Evolutionary conservation across 768 basidiomycete species (phyloP).

Genomic region (Boletus sp.): DNA sequence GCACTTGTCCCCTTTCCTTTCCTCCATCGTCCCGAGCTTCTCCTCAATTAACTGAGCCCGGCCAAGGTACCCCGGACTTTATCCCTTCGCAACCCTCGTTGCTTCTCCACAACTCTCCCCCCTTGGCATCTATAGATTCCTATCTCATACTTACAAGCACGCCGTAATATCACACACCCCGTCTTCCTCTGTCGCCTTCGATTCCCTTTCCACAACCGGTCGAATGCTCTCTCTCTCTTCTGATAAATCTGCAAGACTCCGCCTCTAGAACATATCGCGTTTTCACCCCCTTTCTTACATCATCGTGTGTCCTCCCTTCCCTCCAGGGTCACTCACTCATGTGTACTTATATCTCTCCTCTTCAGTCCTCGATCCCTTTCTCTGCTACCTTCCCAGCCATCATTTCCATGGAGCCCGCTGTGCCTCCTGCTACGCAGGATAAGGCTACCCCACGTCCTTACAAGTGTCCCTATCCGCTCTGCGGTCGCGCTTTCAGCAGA

Average conservation of each 20-base stretch:
- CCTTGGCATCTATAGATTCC: conserved; percentile 26
- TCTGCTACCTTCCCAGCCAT: conserved; percentile 9
- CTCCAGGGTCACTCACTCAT: conserved; percentile 18
- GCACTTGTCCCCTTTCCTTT: conserved; percentile 17
- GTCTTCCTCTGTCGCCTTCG: conserved; percentile 18
- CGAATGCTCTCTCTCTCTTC: conserved; percentile 7
- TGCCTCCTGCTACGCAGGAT: conserved; percentile 26
- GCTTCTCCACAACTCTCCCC: conserved; percentile 20
- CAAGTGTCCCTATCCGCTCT: conserved; percentile 92
- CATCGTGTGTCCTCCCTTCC: conserved; percentile 20
- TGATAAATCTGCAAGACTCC: conserved; percentile 22
- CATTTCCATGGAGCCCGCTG: conserved; percentile 25
- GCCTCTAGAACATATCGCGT: conserved; percentile 20
- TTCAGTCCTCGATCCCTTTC: conserved; percentile 17
- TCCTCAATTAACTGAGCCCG: conserved; percentile 26
- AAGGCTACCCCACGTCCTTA: conserved; percentile 70
- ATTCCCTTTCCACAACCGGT: conserved; percentile 24
- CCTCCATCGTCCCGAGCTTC: conserved; percentile 12
- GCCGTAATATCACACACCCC: conserved; percentile 28
- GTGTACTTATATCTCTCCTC: conserved; percentile 32
- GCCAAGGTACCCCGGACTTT: conserved; percentile 30
- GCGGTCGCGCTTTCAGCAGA: conserved; percentile 93
- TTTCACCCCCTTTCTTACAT: conserved; percentile 14
- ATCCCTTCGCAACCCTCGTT: conserved; percentile 15
- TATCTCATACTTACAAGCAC: conserved; percentile 22